Percentiles rank a stretch among this genome's conserved stretches.
Conservation (phyloP, 495 filamentous ascomycete species). For the Parmelia sp. region DNA sequence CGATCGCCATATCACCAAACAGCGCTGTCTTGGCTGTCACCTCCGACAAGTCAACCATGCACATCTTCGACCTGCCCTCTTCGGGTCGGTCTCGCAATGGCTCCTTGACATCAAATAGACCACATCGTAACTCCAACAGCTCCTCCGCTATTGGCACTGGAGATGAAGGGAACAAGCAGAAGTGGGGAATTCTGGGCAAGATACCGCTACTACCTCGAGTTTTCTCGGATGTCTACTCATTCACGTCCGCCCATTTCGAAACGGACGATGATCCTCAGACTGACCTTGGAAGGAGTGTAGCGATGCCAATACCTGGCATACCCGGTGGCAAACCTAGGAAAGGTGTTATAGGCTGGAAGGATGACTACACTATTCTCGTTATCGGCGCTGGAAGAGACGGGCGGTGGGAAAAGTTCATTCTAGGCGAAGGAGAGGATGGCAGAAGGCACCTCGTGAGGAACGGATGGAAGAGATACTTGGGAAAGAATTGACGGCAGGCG, state of each 20-base stretch:
- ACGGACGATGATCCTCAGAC: constrained; percentile 61
- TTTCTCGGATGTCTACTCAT: constrained; percentile 82
- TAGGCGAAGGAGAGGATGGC: constrained; percentile 58
- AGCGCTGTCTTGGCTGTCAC: constrained; percentile 78
- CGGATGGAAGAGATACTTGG: constrained; percentile 78
- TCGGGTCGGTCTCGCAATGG: constrained; percentile 27
- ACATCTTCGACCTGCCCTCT: constrained; percentile 75
- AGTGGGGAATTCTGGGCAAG: constrained; percentile 74
- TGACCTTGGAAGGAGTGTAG: constrained; percentile 31
- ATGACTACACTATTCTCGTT: constrained; percentile 62
- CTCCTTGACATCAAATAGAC: constrained; percentile 18
- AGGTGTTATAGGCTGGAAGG: constrained; percentile 70
- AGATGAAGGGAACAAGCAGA: constrained; percentile 52
- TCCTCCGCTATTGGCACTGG: constrained; percentile 30
- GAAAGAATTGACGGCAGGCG: constrained; percentile 28
- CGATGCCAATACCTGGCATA: constrained; percentile 40
- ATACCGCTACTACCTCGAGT: constrained; percentile 71
- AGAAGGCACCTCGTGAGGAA: constrained; percentile 55
- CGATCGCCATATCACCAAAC: constrained; percentile 76
- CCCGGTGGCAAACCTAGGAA: constrained; percentile 57
- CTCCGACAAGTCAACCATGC: constrained; percentile 93
- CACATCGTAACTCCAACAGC: constrained; percentile 38
- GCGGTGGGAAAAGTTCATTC: constrained; percentile 75
- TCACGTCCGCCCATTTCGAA: constrained; percentile 66
- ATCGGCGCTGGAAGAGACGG: constrained; percentile 76